These are phyloP conservation scores for Aspergillus haitiensis DNA, from an alignment of 495 filamentous ascomycete genomes.

Conservation along the genomic window DNA sequence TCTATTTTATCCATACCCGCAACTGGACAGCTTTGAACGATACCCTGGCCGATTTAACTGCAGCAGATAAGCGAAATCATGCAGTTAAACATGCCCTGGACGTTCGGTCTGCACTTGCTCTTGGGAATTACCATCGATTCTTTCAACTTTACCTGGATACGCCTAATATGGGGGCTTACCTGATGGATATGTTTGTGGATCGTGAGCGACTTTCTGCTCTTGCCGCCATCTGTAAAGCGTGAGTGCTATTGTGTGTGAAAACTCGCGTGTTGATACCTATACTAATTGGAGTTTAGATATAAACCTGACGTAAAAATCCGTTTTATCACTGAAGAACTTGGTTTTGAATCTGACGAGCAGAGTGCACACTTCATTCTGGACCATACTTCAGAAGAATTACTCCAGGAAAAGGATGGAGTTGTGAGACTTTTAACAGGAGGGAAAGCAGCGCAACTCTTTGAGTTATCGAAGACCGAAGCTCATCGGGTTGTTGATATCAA, in stretches of 20 bases:
- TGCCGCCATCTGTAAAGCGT: conserved; percentile 90
- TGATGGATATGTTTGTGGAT: conserved; percentile 98
- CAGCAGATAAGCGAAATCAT: conserved; percentile 82
- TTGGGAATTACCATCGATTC: conserved; percentile 96
- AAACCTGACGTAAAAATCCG: conserved; percentile 84
- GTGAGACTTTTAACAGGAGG: conserved; percentile 69
- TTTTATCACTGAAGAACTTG: conserved; percentile 93
- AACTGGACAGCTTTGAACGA: conserved; percentile 98
- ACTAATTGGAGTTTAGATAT: conserved; percentile 64
- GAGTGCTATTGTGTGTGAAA: conserved; percentile 45
- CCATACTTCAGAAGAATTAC: conserved; percentile 68
- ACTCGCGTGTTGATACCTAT: not conserved
- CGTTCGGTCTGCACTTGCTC: conserved; percentile 85
- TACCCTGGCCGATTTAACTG: conserved; percentile 94
- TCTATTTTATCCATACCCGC: conserved; percentile 99
- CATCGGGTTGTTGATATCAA: conserved; percentile 92
- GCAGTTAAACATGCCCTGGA: conserved; percentile 89
- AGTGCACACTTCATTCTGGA: conserved; percentile 86
- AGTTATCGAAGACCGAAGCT: conserved; percentile 65
- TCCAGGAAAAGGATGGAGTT: conserved; percentile 72
- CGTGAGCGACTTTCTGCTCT: conserved; percentile 91
- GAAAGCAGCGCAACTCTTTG: conserved; percentile 73
- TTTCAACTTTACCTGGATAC: conserved; percentile 92
- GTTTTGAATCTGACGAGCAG: conserved; percentile 89
- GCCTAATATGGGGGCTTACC: conserved; percentile 95